phyloP scores from a whole-genome alignment of 2,329 filamentous ascomycete species.

The Sclerotiophoma versabilis region DNA sequence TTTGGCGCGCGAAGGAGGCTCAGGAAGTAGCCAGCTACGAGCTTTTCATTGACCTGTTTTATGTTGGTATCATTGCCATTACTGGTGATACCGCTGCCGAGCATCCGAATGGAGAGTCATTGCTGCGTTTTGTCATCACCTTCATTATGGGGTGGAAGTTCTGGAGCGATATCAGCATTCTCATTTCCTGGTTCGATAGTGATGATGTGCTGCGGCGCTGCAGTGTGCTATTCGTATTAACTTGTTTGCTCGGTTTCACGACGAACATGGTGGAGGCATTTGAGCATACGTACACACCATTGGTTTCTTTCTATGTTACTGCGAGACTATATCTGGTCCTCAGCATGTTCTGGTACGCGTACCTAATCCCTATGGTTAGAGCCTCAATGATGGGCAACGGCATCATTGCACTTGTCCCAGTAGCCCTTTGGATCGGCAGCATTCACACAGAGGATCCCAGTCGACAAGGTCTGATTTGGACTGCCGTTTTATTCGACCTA shows the following conservation, averaged over 20 bases:
- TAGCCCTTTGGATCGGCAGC: slow-evolving; percentile 66
- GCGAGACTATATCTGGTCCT: slow-evolving; percentile 61
- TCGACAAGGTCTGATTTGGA: slow-evolving; percentile 64
- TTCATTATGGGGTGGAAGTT: slow-evolving; percentile 71
- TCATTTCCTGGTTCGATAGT: slow-evolving; percentile 68
- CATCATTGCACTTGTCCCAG: slow-evolving; percentile 56
- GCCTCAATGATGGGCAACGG: slow-evolving; percentile 62
- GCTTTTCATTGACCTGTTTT: slow-evolving; percentile 69
- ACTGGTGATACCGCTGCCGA: slow-evolving; percentile 68
- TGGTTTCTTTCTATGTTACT: slow-evolving; percentile 67
- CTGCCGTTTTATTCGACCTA: slow-evolving; percentile 63
- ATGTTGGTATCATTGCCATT: slow-evolving; percentile 69
- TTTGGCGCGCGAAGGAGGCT: slow-evolving; percentile 66
- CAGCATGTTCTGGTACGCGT: slow-evolving; percentile 58
- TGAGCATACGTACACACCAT: slow-evolving; percentile 61
- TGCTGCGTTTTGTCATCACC: slow-evolving; percentile 67
- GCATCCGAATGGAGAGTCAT: slow-evolving; percentile 60
- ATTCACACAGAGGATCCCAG: slow-evolving; percentile 63
- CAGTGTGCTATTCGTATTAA: slow-evolving; percentile 66
- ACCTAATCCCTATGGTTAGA: slow-evolving; percentile 64
- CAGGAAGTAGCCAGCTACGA: slow-evolving; percentile 71
- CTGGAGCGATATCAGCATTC: slow-evolving; percentile 65
- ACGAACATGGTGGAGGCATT: slow-evolving; percentile 67
- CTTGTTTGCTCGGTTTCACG: slow-evolving; percentile 68
- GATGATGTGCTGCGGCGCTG: slow-evolving; percentile 67